A percentile compares a stretch with the other conserved stretches of the same genome.
Evolutionary conservation across 495 filamentous ascomycete genomes (phyloP).

Genomic region (Annulohypoxylon moriforme): DNA sequence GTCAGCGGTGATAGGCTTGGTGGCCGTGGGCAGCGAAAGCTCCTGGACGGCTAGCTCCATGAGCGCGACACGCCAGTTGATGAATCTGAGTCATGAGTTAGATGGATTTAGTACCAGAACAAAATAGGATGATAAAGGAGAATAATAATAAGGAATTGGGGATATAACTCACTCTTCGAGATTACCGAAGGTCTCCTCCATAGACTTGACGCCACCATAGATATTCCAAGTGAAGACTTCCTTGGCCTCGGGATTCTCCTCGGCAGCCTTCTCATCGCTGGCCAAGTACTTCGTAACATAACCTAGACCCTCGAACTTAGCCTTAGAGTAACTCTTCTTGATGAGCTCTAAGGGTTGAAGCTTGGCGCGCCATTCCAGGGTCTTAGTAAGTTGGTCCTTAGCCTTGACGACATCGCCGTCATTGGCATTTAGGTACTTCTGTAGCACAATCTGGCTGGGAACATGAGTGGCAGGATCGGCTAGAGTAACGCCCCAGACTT

Average conservation of each 20-base stretch:
- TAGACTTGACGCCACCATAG: constrained; percentile 81
- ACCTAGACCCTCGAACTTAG: constrained; percentile 69
- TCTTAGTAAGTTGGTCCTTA: constrained; percentile 77
- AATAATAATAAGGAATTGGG: background rate
- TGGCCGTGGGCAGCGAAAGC: constrained; percentile 73
- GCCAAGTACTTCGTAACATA: constrained; percentile 63
- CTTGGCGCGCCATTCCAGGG: constrained; percentile 82
- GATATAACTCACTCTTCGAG: constrained; percentile 72
- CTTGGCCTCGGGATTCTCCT: constrained; percentile 53
- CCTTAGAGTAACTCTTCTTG: constrained; percentile 58
- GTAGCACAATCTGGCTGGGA: constrained; percentile 81
- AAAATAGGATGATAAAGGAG: background rate
- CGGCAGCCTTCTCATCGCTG: constrained; percentile 41
- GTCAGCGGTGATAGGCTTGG: constrained; percentile 76
- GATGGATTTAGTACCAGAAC: background rate
- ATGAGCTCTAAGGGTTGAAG: constrained; percentile 60
- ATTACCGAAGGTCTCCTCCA: constrained; percentile 78
- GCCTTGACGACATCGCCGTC: constrained; percentile 77
- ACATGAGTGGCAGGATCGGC: constrained; percentile 66
- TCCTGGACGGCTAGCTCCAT: constrained; percentile 84
- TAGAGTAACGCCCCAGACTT: constrained; percentile 82
- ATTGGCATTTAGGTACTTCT: constrained; percentile 93
- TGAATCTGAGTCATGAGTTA: constrained; percentile 66
- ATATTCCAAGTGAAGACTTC: constrained; percentile 85
- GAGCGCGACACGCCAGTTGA: constrained; percentile 85